Evolutionary conservation across 768 basidiomycete species (phyloP).

Genomic region (Lepiota brunneoincarnata): DNA sequence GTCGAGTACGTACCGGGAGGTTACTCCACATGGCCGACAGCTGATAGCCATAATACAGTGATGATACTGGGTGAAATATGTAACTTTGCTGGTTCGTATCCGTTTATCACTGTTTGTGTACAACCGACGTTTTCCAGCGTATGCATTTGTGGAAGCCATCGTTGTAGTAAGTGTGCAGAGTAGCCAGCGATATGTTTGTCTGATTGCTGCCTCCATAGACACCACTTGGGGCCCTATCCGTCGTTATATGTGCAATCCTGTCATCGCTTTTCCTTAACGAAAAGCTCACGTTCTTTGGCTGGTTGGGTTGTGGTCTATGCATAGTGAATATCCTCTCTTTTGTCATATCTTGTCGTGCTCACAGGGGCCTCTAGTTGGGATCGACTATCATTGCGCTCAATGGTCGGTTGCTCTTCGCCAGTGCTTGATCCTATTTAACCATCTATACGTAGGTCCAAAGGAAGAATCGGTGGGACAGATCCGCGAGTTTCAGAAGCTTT

Average conservation of each 20-base stretch:
- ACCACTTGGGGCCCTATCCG: conserved; percentile 93
- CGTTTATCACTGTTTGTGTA: conserved; percentile 16
- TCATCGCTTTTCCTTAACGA: conserved; percentile 94
- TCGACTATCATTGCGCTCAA: conserved; percentile 91
- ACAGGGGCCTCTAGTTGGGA: conserved; percentile 53
- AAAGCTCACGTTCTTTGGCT: conserved; percentile 92
- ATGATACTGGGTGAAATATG: conserved; percentile 92
- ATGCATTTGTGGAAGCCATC: conserved; percentile 90
- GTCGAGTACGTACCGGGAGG: conserved; percentile 54
- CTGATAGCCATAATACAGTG: conserved; percentile 39
- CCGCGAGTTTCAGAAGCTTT: conserved; percentile 69
- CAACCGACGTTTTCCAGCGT: conserved; percentile 42
- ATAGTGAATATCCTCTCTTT: conserved; percentile 54
- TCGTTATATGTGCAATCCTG: conserved; percentile 91
- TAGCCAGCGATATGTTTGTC: background rate
- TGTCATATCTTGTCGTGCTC: background rate
- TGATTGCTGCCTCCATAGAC: conserved; percentile 45
- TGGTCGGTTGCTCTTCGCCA: conserved; percentile 36
- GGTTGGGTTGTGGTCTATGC: conserved; percentile 91
- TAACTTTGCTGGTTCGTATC: conserved; percentile 72
- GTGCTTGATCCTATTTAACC: conserved; percentile 22
- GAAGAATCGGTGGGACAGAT: conserved; percentile 73
- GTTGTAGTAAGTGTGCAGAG: conserved; percentile 64
- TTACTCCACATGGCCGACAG: background rate
- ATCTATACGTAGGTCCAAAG: conserved; percentile 51